Base-by-base conservation (phyloP, 192 early-diverging fungal genomes). In the Dimargaris cristalligena region DNA sequence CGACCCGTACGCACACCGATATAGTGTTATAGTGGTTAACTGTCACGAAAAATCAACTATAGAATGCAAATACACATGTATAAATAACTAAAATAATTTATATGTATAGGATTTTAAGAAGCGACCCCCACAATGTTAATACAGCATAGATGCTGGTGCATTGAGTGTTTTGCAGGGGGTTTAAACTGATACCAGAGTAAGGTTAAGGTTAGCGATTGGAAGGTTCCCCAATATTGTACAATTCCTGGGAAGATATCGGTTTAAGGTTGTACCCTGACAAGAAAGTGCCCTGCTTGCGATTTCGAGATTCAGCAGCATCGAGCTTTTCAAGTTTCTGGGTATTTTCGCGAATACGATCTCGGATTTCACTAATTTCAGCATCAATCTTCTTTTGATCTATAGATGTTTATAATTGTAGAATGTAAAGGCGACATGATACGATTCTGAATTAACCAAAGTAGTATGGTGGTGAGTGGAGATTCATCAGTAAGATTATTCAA, bases 351-450 rank as follows among this genome's bases (percentile, higher is more conserved):
- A 80, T 72, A 0, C 38, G 58, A 34, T 77, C 60, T 26, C 77
- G 61, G 20, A 70, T 64, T 26, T 63, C 64, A 1, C 63, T 54
- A 50, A 80, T 79, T 34, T 77, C 73, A 29, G 64, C 44, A 28
- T 75, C 67, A 20, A 82, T 58, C 31, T 65, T 67, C 9, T 50
- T 54, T 65, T 82, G 78, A 34, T 81, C 80, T 80, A 64, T 41
- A 16, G 28, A 20, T 20, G 11, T 47, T 9, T 22, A 25, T 34
- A 28, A 47, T 33, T 38, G 33, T 35, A 3, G 44, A 34, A n/a
- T 31, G 13, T 35, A 29, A 34, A 48, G 22, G 51, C 46, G 25
- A 26, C 20, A 48, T 20, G 28, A 52, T 61, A 30, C 11, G 2
- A 11, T 32, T 34, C 18, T 31, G 52, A n/a, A 51, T 28, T n/a